Conservation (phyloP, 805 yeast genomes). For the Myxozyma mucilagina region DNA sequence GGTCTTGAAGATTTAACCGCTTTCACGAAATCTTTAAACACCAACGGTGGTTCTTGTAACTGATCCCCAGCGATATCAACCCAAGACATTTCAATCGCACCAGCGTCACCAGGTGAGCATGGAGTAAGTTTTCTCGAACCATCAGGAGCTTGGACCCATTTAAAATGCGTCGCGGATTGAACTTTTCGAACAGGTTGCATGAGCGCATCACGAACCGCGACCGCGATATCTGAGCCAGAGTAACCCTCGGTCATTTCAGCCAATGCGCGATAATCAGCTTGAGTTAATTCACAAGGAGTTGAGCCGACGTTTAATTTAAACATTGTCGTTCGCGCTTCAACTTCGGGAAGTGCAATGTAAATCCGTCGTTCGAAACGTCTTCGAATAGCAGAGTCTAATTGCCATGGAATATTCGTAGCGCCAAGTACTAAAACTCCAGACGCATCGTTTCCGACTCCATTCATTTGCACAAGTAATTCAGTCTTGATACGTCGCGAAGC, state of each 20-base stretch:
- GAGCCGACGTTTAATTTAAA: slow-evolving; percentile 89
- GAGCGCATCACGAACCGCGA: slow-evolving; percentile 92
- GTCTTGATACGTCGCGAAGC: slow-evolving; percentile 96
- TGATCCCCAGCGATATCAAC: slow-evolving; percentile 87
- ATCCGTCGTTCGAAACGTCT: slow-evolving; percentile 91
- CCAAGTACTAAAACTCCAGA: slow-evolving; percentile 92
- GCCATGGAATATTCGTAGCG: slow-evolving; percentile 99
- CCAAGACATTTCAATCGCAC: slow-evolving; percentile 90
- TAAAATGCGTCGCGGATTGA: slow-evolving; percentile 94
- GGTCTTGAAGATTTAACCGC: slow-evolving; percentile 91
- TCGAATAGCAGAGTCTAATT: slow-evolving; percentile 93
- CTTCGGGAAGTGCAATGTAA: slow-evolving; percentile 91
- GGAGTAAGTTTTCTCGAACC: slow-evolving; percentile 65
- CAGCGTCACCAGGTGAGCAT: slow-evolving; percentile 94
- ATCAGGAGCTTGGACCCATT: slow-evolving; percentile 46
- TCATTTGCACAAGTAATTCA: slow-evolving; percentile 95
- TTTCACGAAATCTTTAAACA: slow-evolving; percentile 88
- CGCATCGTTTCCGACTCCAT: slow-evolving; percentile 95
- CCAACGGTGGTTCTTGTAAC: slow-evolving; percentile 82
- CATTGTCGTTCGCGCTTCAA: slow-evolving; percentile 89
- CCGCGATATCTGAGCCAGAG: slow-evolving; percentile 96
- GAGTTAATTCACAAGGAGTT: slow-evolving; percentile 76
- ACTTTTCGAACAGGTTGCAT: slow-evolving; percentile 98
- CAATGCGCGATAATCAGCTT: slow-evolving; percentile 70
- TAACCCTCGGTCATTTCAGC: slow-evolving; percentile 97